Evolutionary conservation across 2,329 filamentous ascomycete species (phyloP), one percentile per base, ranked within the genome.

Genomic region (Cercospora zeina): DNA sequence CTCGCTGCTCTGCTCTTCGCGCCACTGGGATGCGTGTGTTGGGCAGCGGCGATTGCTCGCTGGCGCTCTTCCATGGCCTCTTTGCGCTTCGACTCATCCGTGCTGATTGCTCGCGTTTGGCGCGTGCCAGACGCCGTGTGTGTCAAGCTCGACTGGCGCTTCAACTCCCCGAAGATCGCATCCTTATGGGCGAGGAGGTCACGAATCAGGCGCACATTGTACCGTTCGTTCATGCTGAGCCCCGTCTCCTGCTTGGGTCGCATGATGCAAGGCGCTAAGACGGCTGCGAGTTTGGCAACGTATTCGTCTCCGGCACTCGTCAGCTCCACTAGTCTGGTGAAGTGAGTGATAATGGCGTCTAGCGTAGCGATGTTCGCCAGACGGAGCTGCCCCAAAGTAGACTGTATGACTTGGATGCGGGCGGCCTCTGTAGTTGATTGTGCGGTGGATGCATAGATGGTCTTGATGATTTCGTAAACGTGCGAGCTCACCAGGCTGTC

Each of bases 311-410:
- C 93, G 33, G 95, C 95, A 13, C 93, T 97, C 1, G 95, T 99
- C 66, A 99, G 83, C 76, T 99, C 95, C 73, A 99, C 96, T 63
- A 99, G 82, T 64, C 95, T 90, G 39, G 93, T 97, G 76, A 99
- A 97, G 78, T 99, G 95, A 68, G 96, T 97, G 83, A 96, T 96
- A 74, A 96, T 90, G 42, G 95, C 95, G 76, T 99, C 95, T 63
- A 99, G 86, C n/a, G 95, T 97, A 53, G 95, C 95, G 76, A 99
- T 99, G 76, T 99, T 99, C 67, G 95, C 92, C 61, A 99, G 87
- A 64, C 93, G 89, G 61, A 99, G 85, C 76, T 97, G 93, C 39
- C 93, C 93, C 60, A 99, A 87, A 0, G 95, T 97, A 71, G 95
- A 96, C 77, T 99, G 95, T 34, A 99, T 85, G 64, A 97, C 91